Base-by-base conservation (phyloP, 257 asterid species). In the Nicotiana noctiflora region DNA sequence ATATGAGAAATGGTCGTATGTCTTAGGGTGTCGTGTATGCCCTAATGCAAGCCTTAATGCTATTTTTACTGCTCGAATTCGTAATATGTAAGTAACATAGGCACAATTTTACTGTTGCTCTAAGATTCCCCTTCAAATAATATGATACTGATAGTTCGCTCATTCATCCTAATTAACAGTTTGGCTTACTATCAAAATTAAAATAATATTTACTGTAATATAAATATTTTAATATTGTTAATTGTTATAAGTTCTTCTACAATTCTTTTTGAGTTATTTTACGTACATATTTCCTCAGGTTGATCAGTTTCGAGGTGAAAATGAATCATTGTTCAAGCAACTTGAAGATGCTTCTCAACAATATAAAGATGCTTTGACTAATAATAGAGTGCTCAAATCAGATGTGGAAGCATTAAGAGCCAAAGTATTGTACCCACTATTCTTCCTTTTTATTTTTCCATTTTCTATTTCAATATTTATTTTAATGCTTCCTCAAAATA, bases 391-490 rank as follows among this genome's bases (percentile, higher is more conserved):
- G 81, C 94, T 95, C 63, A 89, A 93, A 83, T 92, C 98, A 1
- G 94, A 93, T 14, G 99, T 95, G 8, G 98, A 93, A 88, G 99
- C 97, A 60, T 90, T 95, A 59, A 86, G 99, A 88, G 99, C 99
- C 83, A 93, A 95, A 94, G 98, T 94, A 83, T 29, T 11, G 0
- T 12, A 17, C 17, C 34, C 19, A 14, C 27, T n/a, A 14, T 40
- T n/a, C 27, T n/a, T 1, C 25, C 49, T 61, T 18, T 34, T 53
- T 31, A 31, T 25, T 32, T 51, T 79, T 6, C 4, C 23, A 8
- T 49, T 29, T 37, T 2, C 4, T 15, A 8, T 49, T 29, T 37
- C 1, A 40, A 37, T 40, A 17, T 67, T 67, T n/a, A n/a, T n/a
- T 29, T 64, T 14, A 10, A 10, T 8, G 6, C 1, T 76, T 17